Evolutionary conservation across 495 filamentous ascomycete species (phyloP).

Genomic region (Penicillium nucicola): DNA sequence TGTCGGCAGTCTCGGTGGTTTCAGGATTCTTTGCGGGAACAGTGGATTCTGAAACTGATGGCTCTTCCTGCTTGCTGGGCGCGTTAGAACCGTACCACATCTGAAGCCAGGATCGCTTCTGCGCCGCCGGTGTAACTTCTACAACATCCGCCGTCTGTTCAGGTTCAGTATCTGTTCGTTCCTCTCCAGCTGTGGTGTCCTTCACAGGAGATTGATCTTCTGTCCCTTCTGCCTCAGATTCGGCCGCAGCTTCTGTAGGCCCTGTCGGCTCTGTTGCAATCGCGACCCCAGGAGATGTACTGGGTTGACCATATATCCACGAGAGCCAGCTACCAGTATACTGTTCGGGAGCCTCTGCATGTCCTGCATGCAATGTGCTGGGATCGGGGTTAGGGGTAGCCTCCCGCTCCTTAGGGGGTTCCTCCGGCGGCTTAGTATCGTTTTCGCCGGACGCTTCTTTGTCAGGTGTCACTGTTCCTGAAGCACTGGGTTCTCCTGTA

Average conservation of each 20-base stretch:
- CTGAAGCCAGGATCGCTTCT: conserved; percentile 46
- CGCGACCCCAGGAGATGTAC: conserved; percentile 6
- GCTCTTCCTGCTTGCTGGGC: conserved; percentile 27
- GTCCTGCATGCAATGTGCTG: conserved; percentile 2
- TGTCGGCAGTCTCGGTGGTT: conserved; percentile 15
- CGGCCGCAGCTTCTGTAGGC: conserved; percentile 15
- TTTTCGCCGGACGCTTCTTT: conserved; percentile 21
- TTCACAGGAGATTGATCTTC: conserved; percentile 14
- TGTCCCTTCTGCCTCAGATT: conserved; percentile 18
- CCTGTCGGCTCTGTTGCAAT: conserved; percentile 1
- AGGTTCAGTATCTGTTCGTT: conserved; percentile 10
- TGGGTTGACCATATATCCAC: conserved; percentile 46
- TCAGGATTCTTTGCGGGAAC: conserved; percentile 5
- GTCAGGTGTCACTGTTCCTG: conserved; percentile 16
- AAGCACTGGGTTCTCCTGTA: conserved; percentile 15
- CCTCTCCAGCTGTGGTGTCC: conserved; percentile 9
- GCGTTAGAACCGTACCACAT: conserved; percentile 43
- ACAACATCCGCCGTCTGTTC: conserved; percentile 16
- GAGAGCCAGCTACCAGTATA: conserved; percentile 53
- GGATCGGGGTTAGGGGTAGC: conserved; percentile 7
- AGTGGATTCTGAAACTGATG: conserved; percentile 22
- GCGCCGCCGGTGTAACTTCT: conserved; percentile 17
- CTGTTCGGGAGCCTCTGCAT: conserved; percentile 27
- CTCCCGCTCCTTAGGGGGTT: conserved; percentile 16
- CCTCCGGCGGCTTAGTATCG: conserved; percentile 11